Evolutionary conservation across 2,329 filamentous ascomycete genomes (phyloP), one percentile per base, ranked within the genome.

Genomic region (Penicillium freii): DNA sequence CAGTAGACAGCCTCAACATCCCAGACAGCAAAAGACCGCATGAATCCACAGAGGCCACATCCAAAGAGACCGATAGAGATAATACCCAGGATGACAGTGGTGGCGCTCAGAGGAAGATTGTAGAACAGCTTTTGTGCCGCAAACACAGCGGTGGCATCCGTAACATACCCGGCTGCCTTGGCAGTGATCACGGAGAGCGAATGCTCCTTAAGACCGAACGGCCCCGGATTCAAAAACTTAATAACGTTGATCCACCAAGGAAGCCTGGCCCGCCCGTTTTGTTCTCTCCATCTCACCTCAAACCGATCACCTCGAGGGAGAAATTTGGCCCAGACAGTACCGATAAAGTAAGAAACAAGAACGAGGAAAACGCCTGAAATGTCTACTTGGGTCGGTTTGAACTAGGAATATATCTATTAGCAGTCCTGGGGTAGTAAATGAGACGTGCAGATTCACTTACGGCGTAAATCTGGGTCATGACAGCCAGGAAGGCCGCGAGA

Each of bases 1-100:
- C 82, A 85, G 69, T 83, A 85, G 3, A 85, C 82, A 3, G 81
- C 77, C 13, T 84, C 82, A 9, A 81, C 78, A 50, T 83, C 81
- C 76, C 80, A 84, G 10, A 85, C 81, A 1, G 77, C 75, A 40
- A 84, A 76, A 0, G 82, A 81, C 0, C 82, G 80, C 64, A 84
- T 69, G 2, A 84, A 46, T 9, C 82, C 82, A 44, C 77, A 79
- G 3, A 85, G 67, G 2, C 81, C 82, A 43, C 83, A 84, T 1
- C 82, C 82, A 52, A 83, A 84, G 3, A 84, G 66, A 0, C 80
- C 80, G 43, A 84, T 83, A 0, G 81, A 84, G 51, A 84, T 79
- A 13, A 76, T 77, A 23, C 71, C 75, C 51, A 84, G 57, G 8
- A 84, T 72, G 0, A 82, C 77, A 0, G 82, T 84, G 0, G 72